phyloP scores from a whole-genome alignment of 202 grass and related monocot species.

The Zoysia matrella region DNA sequence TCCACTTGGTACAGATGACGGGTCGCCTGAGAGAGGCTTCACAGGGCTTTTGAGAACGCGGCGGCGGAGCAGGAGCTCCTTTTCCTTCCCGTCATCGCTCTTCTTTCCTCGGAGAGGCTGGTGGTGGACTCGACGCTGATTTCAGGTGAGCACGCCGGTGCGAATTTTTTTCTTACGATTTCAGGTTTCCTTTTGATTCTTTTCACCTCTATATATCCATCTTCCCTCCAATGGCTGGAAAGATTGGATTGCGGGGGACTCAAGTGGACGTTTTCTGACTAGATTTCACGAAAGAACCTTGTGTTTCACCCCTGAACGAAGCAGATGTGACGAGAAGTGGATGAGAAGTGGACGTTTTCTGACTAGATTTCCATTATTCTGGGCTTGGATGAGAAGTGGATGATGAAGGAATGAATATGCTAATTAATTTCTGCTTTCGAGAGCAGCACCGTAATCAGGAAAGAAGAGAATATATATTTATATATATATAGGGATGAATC shows the following conservation, averaged over 20 bases:
- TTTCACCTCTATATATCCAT: neutral
- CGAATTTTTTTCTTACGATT: neutral
- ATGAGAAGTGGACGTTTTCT: too few relatives aligned
- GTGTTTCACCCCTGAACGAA: too few relatives aligned
- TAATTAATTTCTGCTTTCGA: neutral
- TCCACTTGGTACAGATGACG: neutral
- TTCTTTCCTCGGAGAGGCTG: neutral
- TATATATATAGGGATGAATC: neutral
- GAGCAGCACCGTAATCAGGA: neutral
- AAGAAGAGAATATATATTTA: neutral
- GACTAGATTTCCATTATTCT: neutral
- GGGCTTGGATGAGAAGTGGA: neutral
- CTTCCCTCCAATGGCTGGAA: neutral
- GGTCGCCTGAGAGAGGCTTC: neutral
- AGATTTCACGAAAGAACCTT: neutral
- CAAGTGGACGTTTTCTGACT: neutral
- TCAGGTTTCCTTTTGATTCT: neutral
- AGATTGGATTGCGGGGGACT: neutral
- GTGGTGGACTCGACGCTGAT: neutral
- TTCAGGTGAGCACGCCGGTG: slow-evolving; percentile 31
- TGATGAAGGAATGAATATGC: neutral
- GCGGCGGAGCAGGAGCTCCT: neutral
- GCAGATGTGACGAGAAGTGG: too few relatives aligned
- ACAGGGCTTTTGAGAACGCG: slow-evolving; percentile 8
- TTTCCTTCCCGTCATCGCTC: slow-evolving; percentile 4